phyloP scores from a whole-genome alignment of 2,329 filamentous ascomycete genomes.

The Orbilia blumenaviensis region DNA sequence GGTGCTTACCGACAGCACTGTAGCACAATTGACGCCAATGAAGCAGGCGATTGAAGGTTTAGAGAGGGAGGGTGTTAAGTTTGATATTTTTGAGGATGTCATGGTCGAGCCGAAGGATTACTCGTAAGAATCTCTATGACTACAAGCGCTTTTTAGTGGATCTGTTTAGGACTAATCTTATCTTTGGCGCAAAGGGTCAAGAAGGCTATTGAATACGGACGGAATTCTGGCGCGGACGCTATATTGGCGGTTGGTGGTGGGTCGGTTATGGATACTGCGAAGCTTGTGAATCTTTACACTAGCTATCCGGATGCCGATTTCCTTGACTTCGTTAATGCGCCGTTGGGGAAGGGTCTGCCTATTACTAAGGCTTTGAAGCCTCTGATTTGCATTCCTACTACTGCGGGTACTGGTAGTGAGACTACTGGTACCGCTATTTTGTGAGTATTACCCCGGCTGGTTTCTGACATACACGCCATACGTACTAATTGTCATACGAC shows the following conservation, averaged over 20 bases:
- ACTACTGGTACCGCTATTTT: conserved; percentile 99
- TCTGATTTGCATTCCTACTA: conserved; percentile 83
- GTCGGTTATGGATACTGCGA: conserved; percentile 97
- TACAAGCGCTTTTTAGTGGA: not conserved
- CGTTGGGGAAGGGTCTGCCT: conserved; percentile 82
- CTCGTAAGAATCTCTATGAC: conserved; percentile 68
- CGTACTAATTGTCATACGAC: not conserved
- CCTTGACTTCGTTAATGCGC: conserved; percentile 96
- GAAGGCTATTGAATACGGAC: conserved; percentile 81
- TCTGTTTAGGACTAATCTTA: not conserved
- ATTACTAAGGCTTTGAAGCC: conserved; percentile 77
- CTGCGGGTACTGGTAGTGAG: conserved; percentile 87
- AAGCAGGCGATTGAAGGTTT: conserved; percentile 85
- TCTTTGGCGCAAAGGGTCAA: conserved; percentile 70
- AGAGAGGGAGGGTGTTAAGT: conserved; percentile 78
- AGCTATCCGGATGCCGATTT: conserved; percentile 92
- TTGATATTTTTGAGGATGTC: conserved; percentile 80
- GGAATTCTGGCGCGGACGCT: conserved; percentile 72
- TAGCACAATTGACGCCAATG: conserved; percentile 86
- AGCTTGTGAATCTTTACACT: conserved; percentile 97
- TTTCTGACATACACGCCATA: not conserved
- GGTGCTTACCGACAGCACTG: conserved; percentile 87
- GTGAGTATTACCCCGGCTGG: conserved; percentile 23
- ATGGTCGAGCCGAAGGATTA: conserved; percentile 93
- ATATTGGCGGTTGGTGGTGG: conserved; percentile 93